These are phyloP conservation scores for Santalum album DNA, from an alignment of 164 flowering plant species.

Conservation along the genomic window DNA sequence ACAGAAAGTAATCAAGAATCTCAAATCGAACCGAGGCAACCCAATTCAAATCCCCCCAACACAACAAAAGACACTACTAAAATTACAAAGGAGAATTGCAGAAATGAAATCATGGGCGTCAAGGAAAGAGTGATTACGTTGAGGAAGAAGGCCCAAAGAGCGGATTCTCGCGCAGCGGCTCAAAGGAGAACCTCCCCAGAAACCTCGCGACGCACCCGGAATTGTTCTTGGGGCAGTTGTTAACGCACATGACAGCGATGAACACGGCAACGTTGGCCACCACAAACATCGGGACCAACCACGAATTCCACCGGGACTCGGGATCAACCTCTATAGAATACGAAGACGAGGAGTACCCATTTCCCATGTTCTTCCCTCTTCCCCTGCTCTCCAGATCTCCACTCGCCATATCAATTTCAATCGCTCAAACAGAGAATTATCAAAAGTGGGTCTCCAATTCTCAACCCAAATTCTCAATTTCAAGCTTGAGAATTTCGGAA, in stretches of 20 bases:
- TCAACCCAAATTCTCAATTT: no score
- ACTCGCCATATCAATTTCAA: conserved; percentile 9
- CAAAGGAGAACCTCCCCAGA: conserved; percentile 67
- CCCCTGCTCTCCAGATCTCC: conserved; percentile 45
- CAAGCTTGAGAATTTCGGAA: no score
- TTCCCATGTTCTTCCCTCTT: conserved; percentile 22
- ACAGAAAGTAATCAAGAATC: neutral
- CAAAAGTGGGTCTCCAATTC: no score
- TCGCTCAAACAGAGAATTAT: no score
- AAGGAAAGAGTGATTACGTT: conserved; percentile 33
- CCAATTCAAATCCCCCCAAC: neutral
- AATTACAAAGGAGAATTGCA: neutral
- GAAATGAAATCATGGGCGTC: neutral
- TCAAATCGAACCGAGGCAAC: neutral
- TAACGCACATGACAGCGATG: conserved; percentile 51
- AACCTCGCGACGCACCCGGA: conserved; percentile 46
- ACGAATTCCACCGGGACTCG: conserved; percentile 56
- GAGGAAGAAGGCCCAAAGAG: conserved; percentile 75
- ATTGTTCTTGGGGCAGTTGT: conserved; percentile 56
- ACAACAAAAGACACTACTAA: neutral
- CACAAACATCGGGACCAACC: conserved; percentile 71
- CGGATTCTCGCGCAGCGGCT: conserved; percentile 69
- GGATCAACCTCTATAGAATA: conserved; percentile 16
- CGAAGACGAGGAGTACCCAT: neutral
- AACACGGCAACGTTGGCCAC: conserved; percentile 60